Base-by-base conservation (phyloP, 352 stramenopile species). In the Globisporangium radiosum region DNA sequence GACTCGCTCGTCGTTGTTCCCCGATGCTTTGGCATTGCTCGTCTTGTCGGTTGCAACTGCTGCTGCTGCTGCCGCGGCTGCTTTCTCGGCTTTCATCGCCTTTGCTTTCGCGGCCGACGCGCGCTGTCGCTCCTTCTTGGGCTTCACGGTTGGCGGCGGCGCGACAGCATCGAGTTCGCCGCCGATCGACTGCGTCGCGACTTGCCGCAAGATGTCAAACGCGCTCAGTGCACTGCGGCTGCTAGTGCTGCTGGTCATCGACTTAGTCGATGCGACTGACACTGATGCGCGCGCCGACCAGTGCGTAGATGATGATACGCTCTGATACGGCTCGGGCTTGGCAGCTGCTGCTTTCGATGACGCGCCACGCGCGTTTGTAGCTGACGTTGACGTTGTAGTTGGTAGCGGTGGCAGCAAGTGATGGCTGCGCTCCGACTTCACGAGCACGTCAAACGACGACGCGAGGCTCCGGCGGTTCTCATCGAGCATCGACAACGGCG, bases 161-260 rank as follows among this genome's bases (percentile, higher is more conserved):
- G 74, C 68, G 33, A 73, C 47, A 8, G 48, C 54, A 7, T 64
- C 71, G 9, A 89, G 70, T 9, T 90, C 81, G 25, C 68, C 65
- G 43, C 66, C 70, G 59, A 88, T 88, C 36, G 73, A 82, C 65
- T 92, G 76, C 33, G 75, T 73, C 50, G 82, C 85, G n/a, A 94
- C 85, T 71, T 88, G 76, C 9, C 81, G 78, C 33, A 94, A 60
- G 38, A 94, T 94, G 57, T 94, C 85, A 54, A 94, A 92, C 5
- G 82, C 80, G 43, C 81, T 93, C n/a, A 89, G 63, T 15, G 70
- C 60, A 37, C 71, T 64, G 33, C 70, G 60, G 13, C 57, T 52
- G 51, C 52, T 58, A 44, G 15, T 39, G 5, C 25, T 44, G 13
- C 14, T 47, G 3, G 3, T n/a, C 7, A 25, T 25, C 4, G 33